A percentile compares a stretch with the other conserved stretches of the same genome.
Conservation (phyloP, 768 basidiomycete genomes). For the Saitozyma sp. region DNA sequence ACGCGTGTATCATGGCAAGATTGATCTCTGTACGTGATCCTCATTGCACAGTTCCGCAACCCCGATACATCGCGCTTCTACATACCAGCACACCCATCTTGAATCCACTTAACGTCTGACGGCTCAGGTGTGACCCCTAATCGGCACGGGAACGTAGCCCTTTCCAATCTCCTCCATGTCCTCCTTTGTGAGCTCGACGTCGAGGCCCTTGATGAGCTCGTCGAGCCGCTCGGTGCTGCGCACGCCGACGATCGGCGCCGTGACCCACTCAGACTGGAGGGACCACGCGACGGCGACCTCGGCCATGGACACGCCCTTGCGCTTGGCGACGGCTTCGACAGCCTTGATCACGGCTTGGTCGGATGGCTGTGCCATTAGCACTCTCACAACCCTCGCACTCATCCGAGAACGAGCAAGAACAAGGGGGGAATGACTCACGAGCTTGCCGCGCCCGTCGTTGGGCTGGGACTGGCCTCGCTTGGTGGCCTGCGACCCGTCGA, state of each 20-base stretch:
- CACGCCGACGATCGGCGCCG: slow-evolving; percentile 64
- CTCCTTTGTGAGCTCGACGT: slow-evolving; percentile 60
- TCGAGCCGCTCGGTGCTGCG: slow-evolving; percentile 60
- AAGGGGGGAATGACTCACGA: slow-evolving; percentile 10
- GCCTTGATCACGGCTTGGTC: slow-evolving; percentile 48
- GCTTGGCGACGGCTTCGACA: slow-evolving; percentile 62
- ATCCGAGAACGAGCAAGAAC: not conserved
- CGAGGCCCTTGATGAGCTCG: slow-evolving; percentile 59
- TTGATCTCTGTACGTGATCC: too few species aligned
- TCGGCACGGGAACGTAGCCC: slow-evolving; percentile 53
- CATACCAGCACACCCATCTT: too few species aligned
- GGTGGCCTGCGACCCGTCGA: slow-evolving; percentile 54
- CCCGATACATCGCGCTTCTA: too few species aligned
- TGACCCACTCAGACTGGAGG: slow-evolving; percentile 57
- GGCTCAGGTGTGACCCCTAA: not conserved
- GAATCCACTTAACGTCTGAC: too few species aligned
- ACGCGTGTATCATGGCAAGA: too few species aligned
- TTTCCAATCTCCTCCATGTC: slow-evolving; percentile 63
- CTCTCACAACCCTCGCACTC: not conserved
- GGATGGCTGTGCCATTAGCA: slow-evolving; percentile 1
- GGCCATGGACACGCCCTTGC: slow-evolving; percentile 61
- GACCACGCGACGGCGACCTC: slow-evolving; percentile 61
- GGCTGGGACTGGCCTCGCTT: slow-evolving; percentile 8
- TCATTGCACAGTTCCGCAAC: too few species aligned
- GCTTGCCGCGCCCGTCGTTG: slow-evolving; percentile 17